These are phyloP conservation scores for Panellus pusillus DNA, from an alignment of 768 basidiomycete species.

Conservation along the genomic window DNA sequence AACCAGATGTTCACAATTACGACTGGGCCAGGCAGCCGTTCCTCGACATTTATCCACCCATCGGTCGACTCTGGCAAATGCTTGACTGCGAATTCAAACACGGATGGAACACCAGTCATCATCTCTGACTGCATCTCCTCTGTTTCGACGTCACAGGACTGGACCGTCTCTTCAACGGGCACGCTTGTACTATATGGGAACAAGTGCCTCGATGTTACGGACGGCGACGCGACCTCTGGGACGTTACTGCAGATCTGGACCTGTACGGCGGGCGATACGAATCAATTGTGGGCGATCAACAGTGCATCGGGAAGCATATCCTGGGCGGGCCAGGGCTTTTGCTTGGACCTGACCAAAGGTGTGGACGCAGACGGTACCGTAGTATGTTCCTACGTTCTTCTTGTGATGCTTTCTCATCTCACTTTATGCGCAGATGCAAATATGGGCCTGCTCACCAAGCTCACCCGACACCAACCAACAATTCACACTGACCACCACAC, in stretches of 20 bases:
- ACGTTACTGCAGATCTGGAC: constrained; percentile 9
- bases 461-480: constrained; percentile 9
- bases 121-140: constrained; percentile 12
- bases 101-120: constrained; percentile 11
- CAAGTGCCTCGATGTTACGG: constrained; percentile 10
- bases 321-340: constrained; percentile 7
- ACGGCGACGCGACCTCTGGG: constrained; percentile 1
- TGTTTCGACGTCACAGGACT: constrained; percentile 7
- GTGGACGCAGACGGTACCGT: constrained; percentile 7
- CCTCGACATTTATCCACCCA: constrained; percentile 7
- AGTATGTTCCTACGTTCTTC: neutral
- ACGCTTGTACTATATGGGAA: constrained; percentile 10
- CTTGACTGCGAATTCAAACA: constrained; percentile 6
- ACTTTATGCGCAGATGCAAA: constrained; percentile 13
- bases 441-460: constrained; percentile 6
- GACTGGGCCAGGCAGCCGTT: constrained; percentile 6
- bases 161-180: constrained; percentile 9
- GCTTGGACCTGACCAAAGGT: constrained; percentile 7
- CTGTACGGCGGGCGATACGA: constrained; percentile 5
- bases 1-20: constrained; percentile 14
- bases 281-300: constrained; percentile 8
- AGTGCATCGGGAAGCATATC: constrained; percentile 8
- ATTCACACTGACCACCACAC: constrained; percentile 10
- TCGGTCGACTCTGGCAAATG: constrained; percentile 10
- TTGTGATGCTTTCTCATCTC: constrained; percentile 1